Evolutionary conservation across 345 rosid genomes (phyloP).

Genomic region (Bruguiera gymnorhiza): DNA sequence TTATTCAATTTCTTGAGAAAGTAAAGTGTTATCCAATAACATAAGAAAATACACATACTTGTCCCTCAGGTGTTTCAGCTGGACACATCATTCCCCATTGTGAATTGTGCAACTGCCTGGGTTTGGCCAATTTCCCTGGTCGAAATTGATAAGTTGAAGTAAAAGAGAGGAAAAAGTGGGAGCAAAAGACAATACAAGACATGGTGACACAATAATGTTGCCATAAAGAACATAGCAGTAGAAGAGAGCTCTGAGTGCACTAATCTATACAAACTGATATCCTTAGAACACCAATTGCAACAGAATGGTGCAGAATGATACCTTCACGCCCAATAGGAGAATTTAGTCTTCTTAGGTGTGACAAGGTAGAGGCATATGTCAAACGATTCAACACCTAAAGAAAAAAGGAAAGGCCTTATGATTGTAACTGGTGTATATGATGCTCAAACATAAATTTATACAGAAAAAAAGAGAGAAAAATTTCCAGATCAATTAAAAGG

Average conservation of each 20-base stretch:
- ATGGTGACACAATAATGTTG: neutral
- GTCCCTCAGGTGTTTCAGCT: slow-evolving; percentile 99
- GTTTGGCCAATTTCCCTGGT: slow-evolving; percentile 95
- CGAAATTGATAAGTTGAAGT: slow-evolving; percentile 16
- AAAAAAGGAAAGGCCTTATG: neutral
- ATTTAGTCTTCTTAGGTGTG: slow-evolving; percentile 92
- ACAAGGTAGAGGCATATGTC: slow-evolving; percentile 92
- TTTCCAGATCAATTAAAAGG: neutral
- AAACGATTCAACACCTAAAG: slow-evolving; percentile 86
- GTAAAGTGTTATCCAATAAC: neutral
- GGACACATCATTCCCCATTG: slow-evolving; percentile 99
- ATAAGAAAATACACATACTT: slow-evolving; percentile 42
- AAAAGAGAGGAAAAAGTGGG: neutral
- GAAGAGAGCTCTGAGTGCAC: slow-evolving; percentile 13
- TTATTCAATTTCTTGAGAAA: neutral
- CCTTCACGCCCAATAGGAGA: slow-evolving; percentile 99
- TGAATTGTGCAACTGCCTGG: slow-evolving; percentile 96
- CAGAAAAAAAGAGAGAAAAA: neutral
- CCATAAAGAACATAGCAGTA: neutral
- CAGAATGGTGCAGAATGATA: slow-evolving; percentile 15
- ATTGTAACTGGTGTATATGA: neutral
- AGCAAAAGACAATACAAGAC: neutral
- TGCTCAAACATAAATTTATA: neutral
- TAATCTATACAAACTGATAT: neutral
- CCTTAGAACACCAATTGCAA: neutral